A percentile compares a stretch with the other conserved stretches of the same genome.
Evolutionary conservation across 805 yeast genomes (phyloP).

Genomic region (Ogataea wickerhamii): DNA sequence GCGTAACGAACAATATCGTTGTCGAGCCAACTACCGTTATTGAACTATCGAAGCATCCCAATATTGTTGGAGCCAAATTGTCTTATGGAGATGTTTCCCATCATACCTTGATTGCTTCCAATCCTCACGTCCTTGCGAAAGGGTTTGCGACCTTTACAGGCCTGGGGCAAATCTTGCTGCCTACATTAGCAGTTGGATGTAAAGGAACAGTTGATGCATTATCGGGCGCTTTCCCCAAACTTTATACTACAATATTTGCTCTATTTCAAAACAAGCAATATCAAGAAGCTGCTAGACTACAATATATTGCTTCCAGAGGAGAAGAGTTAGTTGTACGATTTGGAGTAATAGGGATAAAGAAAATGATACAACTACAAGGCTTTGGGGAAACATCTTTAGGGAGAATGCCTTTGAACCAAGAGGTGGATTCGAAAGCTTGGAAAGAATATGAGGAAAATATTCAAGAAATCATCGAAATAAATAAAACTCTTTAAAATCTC

Average conservation of each 20-base stretch:
- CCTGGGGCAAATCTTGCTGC: constrained; percentile 48
- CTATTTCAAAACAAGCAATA: constrained; percentile 38
- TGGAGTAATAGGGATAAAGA: constrained; percentile 49
- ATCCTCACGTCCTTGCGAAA: constrained; percentile 36
- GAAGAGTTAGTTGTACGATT: constrained; percentile 42
- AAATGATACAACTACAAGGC: constrained; percentile 37
- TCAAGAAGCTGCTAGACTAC: constrained; percentile 41
- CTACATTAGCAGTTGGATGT: constrained; percentile 45
- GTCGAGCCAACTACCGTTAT: constrained; percentile 38
- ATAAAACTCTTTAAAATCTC: too few species aligned
- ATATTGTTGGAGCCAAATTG: constrained; percentile 50
- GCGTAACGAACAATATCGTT: constrained; percentile 42
- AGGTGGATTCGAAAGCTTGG: constrained; percentile 32
- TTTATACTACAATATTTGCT: constrained; percentile 40
- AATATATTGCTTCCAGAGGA: constrained; percentile 40
- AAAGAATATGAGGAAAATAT: constrained; percentile 8
- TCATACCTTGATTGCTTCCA: constrained; percentile 42
- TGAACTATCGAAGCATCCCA: constrained; percentile 41
- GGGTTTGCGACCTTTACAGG: constrained; percentile 47
- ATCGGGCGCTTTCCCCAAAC: constrained; percentile 50
- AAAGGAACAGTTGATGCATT: constrained; percentile 52
- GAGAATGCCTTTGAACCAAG: constrained; percentile 45
- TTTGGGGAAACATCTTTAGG: constrained; percentile 44
- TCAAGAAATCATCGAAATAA: constrained; percentile 5
- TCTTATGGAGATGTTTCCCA: constrained; percentile 50